Base-by-base conservation (phyloP, 2,329 filamentous ascomycete species). In the Chaetomiaceae sp. region DNA sequence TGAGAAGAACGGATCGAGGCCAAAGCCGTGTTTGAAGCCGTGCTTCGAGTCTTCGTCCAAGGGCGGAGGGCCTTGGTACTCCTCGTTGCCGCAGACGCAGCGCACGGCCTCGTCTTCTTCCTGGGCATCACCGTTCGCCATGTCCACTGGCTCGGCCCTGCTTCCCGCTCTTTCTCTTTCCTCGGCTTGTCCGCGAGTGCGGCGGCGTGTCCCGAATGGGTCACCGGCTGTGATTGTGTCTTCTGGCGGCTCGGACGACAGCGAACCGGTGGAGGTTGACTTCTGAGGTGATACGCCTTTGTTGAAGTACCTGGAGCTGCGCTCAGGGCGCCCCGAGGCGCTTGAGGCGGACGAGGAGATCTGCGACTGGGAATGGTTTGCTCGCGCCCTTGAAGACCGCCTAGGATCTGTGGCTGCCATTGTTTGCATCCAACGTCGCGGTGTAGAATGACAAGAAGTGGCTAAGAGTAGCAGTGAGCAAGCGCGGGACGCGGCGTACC, bases 41-140 rank as follows among this genome's bases (percentile, higher is more conserved):
- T 74, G 68, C 58, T 78, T 79, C 49, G 72, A 68, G 59, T 78
- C 75, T 51, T 78, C 76, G 60, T 85, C 80, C 63, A 81, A 79
- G 53, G 81, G 81, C 54, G 87, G 81, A 64, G 85, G 88, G 50
- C 94, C 94, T 20, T 94, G 94, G 72, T 97, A 97, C 54, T 99
- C 94, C 66, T 95, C 90, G 64, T 88, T 85, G 63, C 91, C 91
- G 72, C 94, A 99, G 60, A 99, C 86, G 74, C 94, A 99, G 62
- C 94, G 85, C 66, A 96, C 96, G 52, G 94, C 84, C 75, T 97
- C 94, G 66, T 96, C 91, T 69, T 96, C 90, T 66, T 88, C 88
- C 55, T 89, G 88, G 45, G 87, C 80, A 53, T 90, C 85, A 59
- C 85, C 87, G 69, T 85, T 83, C 39, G 68, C 69, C 76, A 82